Evolutionary conservation across 2,329 filamentous ascomycete genomes (phyloP).

Genomic region (Coniella lustricola): DNA sequence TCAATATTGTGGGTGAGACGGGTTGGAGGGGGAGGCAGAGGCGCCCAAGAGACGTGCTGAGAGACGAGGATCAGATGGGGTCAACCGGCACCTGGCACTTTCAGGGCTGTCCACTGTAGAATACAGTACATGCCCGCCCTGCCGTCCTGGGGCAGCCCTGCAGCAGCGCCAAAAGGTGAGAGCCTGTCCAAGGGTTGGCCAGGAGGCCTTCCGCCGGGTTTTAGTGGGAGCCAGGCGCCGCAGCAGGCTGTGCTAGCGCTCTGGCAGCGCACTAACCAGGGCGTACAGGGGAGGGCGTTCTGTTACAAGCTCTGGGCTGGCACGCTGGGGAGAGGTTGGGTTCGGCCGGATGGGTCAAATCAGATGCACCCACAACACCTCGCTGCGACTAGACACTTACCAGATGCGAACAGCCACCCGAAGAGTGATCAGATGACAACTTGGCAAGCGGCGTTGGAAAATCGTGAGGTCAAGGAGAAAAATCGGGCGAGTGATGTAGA

Average conservation of each 20-base stretch:
- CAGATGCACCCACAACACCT: no score
- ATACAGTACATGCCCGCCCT: no score
- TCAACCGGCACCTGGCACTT: background rate
- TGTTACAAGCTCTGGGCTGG: no score
- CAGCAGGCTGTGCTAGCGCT: background rate
- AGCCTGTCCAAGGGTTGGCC: background rate
- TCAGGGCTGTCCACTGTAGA: no score
- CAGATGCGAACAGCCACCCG: no score
- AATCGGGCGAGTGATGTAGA: no score
- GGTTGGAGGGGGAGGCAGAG: background rate
- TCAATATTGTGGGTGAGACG: background rate
- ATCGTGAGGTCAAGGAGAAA: no score
- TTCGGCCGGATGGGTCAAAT: no score
- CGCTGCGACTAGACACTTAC: no score
- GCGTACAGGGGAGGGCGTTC: no score
- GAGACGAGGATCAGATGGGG: background rate
- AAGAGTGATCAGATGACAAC: background rate
- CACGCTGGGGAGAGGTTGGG: no score
- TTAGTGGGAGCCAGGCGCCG: background rate
- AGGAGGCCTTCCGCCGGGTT: background rate
- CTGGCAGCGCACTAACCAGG: no score
- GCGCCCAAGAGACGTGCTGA: background rate
- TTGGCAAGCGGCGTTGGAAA: background rate
- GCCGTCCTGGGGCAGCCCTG: background rate
- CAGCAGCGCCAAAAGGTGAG: background rate